A percentile compares a stretch with the other conserved stretches of the same genome.
Conservation (phyloP, 139 green algal species). For the Chlorella sorokiniana region DNA sequence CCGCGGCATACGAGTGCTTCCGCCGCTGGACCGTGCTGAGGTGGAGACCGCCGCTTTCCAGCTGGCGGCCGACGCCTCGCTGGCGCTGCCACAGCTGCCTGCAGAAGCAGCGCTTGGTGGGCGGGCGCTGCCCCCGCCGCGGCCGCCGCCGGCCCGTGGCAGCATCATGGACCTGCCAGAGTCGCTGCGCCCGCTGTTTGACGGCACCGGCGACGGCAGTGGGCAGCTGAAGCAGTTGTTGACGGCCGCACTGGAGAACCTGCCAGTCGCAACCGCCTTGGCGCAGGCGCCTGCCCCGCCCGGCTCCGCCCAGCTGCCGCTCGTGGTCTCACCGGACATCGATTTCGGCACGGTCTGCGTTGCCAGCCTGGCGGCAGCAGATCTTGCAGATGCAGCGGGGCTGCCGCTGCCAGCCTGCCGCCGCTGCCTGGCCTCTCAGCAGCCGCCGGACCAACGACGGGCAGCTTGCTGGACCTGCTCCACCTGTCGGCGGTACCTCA, state of each 20-base stretch:
- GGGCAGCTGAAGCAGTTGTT: conserved; percentile 1
- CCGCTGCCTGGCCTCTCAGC: neutral
- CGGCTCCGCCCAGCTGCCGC: neutral
- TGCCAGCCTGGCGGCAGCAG: neutral
- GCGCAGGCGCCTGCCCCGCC: neutral
- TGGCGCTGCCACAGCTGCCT: neutral
- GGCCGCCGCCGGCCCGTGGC: neutral
- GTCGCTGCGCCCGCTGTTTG: conserved; percentile 11
- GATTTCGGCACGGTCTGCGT: conserved; percentile 12
- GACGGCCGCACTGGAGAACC: neutral
- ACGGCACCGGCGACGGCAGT: neutral
- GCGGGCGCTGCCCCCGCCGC: neutral
- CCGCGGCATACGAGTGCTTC: neutral
- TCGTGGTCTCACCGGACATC: neutral
- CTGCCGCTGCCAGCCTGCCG: neutral
- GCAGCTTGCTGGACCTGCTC: conserved; percentile 21
- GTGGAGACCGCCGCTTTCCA: neutral
- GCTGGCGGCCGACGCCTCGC: neutral
- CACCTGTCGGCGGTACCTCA: neutral
- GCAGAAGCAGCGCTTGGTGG: neutral
- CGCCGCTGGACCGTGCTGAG: neutral
- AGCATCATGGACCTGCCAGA: neutral
- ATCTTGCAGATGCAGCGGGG: neutral
- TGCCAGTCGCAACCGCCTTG: neutral
- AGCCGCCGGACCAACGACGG: neutral